A percentile compares a stretch with the other conserved stretches of the same genome.
Conservation (phyloP, 2,329 filamentous ascomycete species). For the Teratosphaeria pseudoeucalypti region DNA sequence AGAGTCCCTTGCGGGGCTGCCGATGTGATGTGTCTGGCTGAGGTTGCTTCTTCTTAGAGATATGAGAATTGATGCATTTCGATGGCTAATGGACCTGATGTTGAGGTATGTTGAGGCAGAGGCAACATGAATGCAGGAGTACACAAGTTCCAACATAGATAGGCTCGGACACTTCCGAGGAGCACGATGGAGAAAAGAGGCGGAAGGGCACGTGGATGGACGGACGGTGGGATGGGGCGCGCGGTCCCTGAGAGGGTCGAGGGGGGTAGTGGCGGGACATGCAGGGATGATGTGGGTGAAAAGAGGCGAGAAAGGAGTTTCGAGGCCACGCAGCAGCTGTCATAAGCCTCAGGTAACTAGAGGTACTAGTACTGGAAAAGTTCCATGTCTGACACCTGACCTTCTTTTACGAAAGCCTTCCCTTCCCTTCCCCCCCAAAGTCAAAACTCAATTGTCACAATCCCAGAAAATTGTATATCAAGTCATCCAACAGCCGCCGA, state of each 20-base stretch:
- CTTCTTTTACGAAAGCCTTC: neutral
- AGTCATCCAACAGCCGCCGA: neutral
- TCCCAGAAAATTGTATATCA: neutral
- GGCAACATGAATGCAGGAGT: no score
- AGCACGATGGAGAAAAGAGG: neutral
- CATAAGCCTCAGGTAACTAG: neutral
- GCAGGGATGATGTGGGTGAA: neutral
- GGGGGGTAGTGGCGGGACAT: neutral
- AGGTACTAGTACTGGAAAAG: no score
- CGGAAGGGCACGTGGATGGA: neutral
- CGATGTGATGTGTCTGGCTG: no score
- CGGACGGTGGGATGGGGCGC: neutral
- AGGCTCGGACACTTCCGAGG: neutral
- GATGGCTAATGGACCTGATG: no score
- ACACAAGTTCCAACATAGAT: neutral
- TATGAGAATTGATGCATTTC: no score
- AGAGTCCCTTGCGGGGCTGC: no score
- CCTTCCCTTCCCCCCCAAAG: neutral
- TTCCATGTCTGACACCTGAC: neutral
- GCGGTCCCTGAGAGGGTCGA: neutral
- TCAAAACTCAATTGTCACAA: neutral
- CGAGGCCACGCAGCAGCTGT: neutral
- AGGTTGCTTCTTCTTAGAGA: no score
- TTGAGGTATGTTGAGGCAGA: no score
- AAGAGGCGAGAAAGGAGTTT: neutral